Base-by-base conservation (phyloP, 1,284 basidiomycete genomes). In the Malassezia furfur region DNA sequence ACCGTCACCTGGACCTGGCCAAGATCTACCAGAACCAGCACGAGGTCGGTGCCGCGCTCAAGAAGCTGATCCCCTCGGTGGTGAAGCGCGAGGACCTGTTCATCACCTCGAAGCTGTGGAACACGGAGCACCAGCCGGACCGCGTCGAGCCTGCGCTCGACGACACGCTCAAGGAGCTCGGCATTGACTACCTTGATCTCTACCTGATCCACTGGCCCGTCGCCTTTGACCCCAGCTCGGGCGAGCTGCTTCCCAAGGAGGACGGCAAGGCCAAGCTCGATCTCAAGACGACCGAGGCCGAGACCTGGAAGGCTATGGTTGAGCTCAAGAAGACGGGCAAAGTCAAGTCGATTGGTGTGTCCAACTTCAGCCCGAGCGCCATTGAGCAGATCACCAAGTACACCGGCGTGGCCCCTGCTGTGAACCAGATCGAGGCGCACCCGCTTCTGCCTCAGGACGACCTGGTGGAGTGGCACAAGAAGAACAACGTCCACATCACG, bases 201-300 rank as follows among this genome's bases (percentile, higher is more conserved):
- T 48, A 66, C 85, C 84, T 89, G 45, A 79, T 91, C 58, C 88
- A 91, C 78, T 93, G 88, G 88, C 88, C 89, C 1, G 83, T 87
- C 35, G 59, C 75, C 0, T 70, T 77, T 54, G 43, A 56, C 7
- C 57, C 59, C 15, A 36, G 48, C 30, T 50, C 67, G 50, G 43
- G 43, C 14, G 67, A 62, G 7, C 77, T 85, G 41, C 75, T 79
- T 64, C 86, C 75, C 34, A 77, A 82, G 63, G 68, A 75, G 30
- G 78, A 78, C 32, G 77, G 81, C 36, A 55, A 59, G 49, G 72
- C 79, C 49, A 79, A 78, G 15, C 78, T 88, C 32, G 86, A 88
- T 70, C 75, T 75, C 1, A 70, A 82, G 56, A 81, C 81, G 0
- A 80, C 81, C 19, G 76, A 87, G 25, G 82, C 82, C 30, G 85